These are phyloP conservation scores for Cercospora brassicicola DNA, from an alignment of 2,329 filamentous ascomycete genomes.

Conservation along the genomic window DNA sequence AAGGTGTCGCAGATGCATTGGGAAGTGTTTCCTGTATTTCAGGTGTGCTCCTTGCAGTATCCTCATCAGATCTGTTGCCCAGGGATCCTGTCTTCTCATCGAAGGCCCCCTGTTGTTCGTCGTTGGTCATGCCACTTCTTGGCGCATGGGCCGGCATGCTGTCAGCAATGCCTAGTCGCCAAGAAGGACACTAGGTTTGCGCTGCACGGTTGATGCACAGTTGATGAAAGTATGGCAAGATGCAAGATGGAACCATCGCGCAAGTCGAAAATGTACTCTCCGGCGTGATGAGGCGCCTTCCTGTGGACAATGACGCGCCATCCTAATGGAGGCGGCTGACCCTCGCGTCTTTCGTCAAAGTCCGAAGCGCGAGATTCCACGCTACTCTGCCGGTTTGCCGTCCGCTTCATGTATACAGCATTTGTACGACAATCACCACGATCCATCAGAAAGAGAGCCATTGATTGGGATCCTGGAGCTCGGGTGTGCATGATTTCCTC, in stretches of 20 bases:
- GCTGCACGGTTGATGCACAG: not conserved
- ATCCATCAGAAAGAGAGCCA: not conserved
- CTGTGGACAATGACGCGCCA: not conserved
- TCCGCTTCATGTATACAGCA: not conserved
- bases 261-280: not conserved
- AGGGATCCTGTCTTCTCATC: not conserved
- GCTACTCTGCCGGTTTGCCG: not conserved
- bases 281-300: not conserved
- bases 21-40: not conserved
- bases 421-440: not conserved
- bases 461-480: not conserved
- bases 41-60: not conserved
- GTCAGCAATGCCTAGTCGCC: not conserved
- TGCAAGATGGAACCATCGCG: not conserved
- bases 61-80: not conserved
- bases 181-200: not conserved
- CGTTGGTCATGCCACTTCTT: not conserved
- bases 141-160: not conserved
- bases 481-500: not conserved
- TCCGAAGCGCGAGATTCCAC: slow-evolving; percentile 3
- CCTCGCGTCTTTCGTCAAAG: not conserved
- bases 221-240: not conserved
- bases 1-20: not conserved
- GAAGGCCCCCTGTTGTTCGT: not conserved
- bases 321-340: not conserved